phyloP scores from a whole-genome alignment of 106 monocot genomes.

The Amphibolis antarctica region DNA sequence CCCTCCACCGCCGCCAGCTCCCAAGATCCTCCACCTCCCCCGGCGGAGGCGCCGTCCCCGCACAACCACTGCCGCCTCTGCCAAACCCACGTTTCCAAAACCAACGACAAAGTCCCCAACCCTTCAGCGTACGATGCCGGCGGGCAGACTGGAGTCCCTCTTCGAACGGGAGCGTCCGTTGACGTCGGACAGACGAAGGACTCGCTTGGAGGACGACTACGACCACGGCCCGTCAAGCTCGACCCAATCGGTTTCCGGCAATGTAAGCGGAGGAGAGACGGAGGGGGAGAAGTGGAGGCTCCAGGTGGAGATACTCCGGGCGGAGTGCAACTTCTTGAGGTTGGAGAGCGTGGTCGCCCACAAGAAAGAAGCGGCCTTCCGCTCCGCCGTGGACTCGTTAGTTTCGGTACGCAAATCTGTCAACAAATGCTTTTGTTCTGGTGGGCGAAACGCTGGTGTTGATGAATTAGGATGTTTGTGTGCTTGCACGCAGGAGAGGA shows the following conservation, averaged over 20 bases:
- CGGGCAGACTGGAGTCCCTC: slow-evolving; percentile 14
- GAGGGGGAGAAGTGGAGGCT: slow-evolving; percentile 34
- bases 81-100: not conserved
- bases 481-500: slow-evolving; percentile 4
- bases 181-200: not conserved
- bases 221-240: not conserved
- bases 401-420: slow-evolving; percentile 22
- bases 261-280: not conserved
- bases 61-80: not conserved
- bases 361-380: slow-evolving; percentile 30
- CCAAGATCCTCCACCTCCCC: slow-evolving; percentile 53
- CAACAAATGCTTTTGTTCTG: not conserved
- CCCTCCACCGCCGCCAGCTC: slow-evolving; percentile 36
- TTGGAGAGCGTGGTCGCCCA: slow-evolving; percentile 45
- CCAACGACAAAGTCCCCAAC: slow-evolving; percentile 1
- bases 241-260: not conserved
- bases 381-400: slow-evolving; percentile 34
- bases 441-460: not conserved
- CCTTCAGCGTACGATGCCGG: not conserved
- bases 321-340: slow-evolving; percentile 51
- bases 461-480: not conserved
- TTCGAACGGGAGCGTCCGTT: slow-evolving; percentile 23
- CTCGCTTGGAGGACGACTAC: slow-evolving; percentile 9
- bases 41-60: slow-evolving; percentile 14
- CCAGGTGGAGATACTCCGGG: slow-evolving; percentile 56